These are phyloP conservation scores for Penicillium herquei DNA, from an alignment of 495 filamentous ascomycete species.

Conservation along the genomic window DNA sequence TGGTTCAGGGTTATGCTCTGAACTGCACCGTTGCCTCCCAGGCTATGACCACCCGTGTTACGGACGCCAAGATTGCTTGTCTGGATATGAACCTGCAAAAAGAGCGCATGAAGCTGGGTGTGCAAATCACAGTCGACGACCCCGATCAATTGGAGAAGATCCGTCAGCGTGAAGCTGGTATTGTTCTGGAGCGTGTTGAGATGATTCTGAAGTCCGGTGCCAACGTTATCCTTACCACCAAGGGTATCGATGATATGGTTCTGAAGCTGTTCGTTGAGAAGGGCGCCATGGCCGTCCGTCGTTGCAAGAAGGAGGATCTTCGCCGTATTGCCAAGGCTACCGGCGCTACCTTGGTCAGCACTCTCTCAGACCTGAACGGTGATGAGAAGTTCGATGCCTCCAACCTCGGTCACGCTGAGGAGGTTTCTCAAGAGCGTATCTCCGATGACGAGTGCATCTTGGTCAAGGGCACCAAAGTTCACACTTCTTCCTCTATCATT, in stretches of 20 bases:
- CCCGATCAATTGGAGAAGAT: slow-evolving; percentile 97
- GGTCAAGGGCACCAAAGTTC: slow-evolving; percentile 91
- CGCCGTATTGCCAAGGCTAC: slow-evolving; percentile 94
- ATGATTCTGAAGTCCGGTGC: slow-evolving; percentile 97
- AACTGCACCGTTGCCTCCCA: slow-evolving; percentile 99
- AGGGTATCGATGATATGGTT: slow-evolving; percentile 95
- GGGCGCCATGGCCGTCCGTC: slow-evolving; percentile 91
- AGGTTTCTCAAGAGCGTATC: slow-evolving; percentile 94
- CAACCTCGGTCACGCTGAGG: slow-evolving; percentile 85
- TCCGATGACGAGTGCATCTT: slow-evolving; percentile 99
- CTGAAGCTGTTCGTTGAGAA: slow-evolving; percentile 93
- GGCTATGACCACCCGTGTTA: slow-evolving; percentile 91
- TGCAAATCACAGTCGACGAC: slow-evolving; percentile 97
- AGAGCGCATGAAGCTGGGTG: slow-evolving; percentile 97
- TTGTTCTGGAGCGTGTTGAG: slow-evolving; percentile 91
- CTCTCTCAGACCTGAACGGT: slow-evolving; percentile 92
- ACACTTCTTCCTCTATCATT: slow-evolving; percentile 93
- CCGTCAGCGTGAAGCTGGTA: slow-evolving; percentile 82
- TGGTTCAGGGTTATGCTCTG: slow-evolving; percentile 94
- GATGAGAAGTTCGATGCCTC: slow-evolving; percentile 95
- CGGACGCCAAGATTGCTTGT: slow-evolving; percentile 94
- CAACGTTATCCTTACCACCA: slow-evolving; percentile 94
- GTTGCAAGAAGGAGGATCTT: slow-evolving; percentile 99
- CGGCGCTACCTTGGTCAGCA: slow-evolving; percentile 87
- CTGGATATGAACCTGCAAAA: slow-evolving; percentile 99